Conservation (phyloP, 495 filamentous ascomycete genomes). For the Oleoguttula mirabilis region DNA sequence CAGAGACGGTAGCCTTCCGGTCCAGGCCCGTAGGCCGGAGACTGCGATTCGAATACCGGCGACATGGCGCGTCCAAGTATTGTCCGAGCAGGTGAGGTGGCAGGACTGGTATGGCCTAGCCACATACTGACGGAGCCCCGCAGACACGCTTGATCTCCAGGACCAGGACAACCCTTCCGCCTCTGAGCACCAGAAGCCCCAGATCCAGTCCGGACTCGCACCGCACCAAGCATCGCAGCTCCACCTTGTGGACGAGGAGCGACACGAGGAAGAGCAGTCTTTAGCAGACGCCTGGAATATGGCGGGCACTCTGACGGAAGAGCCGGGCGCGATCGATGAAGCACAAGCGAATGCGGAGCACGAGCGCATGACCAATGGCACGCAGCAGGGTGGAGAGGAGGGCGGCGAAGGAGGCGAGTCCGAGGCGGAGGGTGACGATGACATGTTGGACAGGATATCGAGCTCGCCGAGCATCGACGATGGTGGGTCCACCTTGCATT, state of each 20-base stretch:
- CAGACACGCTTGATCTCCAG: conserved; percentile 95
- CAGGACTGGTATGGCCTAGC: conserved; percentile 12
- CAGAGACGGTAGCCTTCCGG: too few relatives aligned
- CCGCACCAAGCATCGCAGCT: conserved; percentile 79
- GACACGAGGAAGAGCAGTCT: conserved; percentile 50
- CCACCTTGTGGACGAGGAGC: conserved; percentile 63
- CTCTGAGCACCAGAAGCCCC: conserved; percentile 57
- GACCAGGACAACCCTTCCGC: conserved; percentile 68
- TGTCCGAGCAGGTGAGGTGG: conserved; percentile 59
- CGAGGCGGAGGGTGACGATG: conserved; percentile 71
- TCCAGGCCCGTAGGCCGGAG: too few relatives aligned
- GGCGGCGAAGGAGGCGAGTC: conserved; percentile 59
- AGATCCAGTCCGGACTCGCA: conserved; percentile 47
- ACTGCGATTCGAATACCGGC: too few relatives aligned
- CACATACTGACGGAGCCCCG: conserved; percentile 13
- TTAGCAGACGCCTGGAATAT: conserved; percentile 37
- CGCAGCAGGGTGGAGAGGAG: conserved; percentile 33
- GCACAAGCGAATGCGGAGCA: conserved; percentile 7
- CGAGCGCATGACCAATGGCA: conserved; percentile 18
- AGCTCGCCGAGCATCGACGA: conserved; percentile 98
- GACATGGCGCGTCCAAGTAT: conserved; percentile 73
- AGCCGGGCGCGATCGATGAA: conserved; percentile 29
- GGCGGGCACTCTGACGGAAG: conserved; percentile 37
- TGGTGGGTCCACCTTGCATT: conserved; percentile 53
- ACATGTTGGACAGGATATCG: conserved; percentile 92